Evolutionary conservation across 1,284 basidiomycete species (phyloP), one percentile per base, ranked within the genome.

Genomic region (Puccinia horiana): DNA sequence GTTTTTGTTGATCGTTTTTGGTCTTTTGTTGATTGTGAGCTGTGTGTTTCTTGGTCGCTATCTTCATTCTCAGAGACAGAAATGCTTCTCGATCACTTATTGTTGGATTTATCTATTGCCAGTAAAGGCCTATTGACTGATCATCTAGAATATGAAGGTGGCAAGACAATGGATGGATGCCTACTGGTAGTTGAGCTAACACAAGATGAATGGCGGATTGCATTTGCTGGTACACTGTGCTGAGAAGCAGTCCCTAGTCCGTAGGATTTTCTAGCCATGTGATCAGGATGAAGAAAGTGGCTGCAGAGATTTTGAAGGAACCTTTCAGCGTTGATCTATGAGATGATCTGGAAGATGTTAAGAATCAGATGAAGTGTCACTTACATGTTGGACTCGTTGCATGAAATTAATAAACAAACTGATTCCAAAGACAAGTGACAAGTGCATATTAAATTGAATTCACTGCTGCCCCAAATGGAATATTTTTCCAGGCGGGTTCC

Each of bases 51-150:
- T 44, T 70, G 40, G 44, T 70, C 23, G 67, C 67, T 70, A 47
- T 6, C 42, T 47, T 70, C 67, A 44, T 2, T 70, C 47, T 4
- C 42, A n/a, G 40, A 70, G 37, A n/a, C 23, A n/a, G 67, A 70
- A 70, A 44, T n/a, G 67, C 67, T 70, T 70, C 67, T 44, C 9
- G 23, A 18, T 70, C 26, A 2, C 67, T 70, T 70, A 12, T 42
- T 70, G 20, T 42, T 70, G 67, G 44, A 70, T n/a, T 70, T 70
- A 9, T 44, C 2, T 70, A 23, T 47, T 70, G 67, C 67, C 47
- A 40, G 67, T 70, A 70, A 70, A 70, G 44, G n/a, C 37, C 61
- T 63, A 20, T 63, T 63, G 61, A 63, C 61, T 20, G 67, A 70
- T 70, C 42, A 23, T 44, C 67, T 44, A 14, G 63, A 67, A 67